Percentiles rank a stretch among this genome's conserved stretches.
Conservation (phyloP, 805 yeast genomes). For the Saccharomyces paradoxus region DNA sequence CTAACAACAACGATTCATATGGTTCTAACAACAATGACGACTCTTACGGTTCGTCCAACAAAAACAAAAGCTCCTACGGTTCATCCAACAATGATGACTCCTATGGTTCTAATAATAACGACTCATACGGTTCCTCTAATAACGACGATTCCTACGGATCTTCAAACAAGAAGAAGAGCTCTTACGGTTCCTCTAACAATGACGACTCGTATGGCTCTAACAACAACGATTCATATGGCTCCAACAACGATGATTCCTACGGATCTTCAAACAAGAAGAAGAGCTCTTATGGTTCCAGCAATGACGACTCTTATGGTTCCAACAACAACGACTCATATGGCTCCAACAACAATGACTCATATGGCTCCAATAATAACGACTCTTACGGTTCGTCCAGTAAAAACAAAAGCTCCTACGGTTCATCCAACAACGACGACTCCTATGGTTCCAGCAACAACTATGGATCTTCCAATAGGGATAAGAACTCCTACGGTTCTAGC, state of each 20-base stretch:
- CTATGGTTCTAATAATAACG: constrained; percentile 6
- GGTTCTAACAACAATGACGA: constrained; percentile 3
- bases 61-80: constrained; percentile 13
- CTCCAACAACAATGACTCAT: constrained; percentile 2
- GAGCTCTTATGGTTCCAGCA: constrained; percentile 17
- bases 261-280: constrained; percentile 13
- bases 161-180: not conserved
- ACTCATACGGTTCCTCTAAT: constrained; percentile 13
- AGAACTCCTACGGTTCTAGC: constrained; percentile 10
- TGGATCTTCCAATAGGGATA: constrained; percentile 13
- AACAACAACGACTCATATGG: constrained; percentile 9
- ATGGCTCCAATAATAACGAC: constrained; percentile 8
- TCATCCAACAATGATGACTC: constrained; percentile 7
- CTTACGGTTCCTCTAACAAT: constrained; percentile 3
- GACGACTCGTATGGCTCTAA: constrained; percentile 23
- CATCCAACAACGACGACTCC: constrained; percentile 14
- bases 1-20: constrained; percentile 12
- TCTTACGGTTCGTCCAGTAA: constrained; percentile 15
- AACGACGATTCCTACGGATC: constrained; percentile 12
- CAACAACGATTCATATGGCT: constrained; percentile 6
- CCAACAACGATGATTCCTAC: constrained; percentile 12
- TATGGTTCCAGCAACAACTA: constrained; percentile 12
- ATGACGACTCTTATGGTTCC: constrained; percentile 13
- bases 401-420: constrained; percentile 16
- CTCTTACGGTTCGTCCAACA: constrained; percentile 8